Percentiles rank a stretch among this genome's conserved stretches.
Evolutionary conservation across 1,139 yeast species (phyloP).

Genomic region (Candida sanyaensis): DNA sequence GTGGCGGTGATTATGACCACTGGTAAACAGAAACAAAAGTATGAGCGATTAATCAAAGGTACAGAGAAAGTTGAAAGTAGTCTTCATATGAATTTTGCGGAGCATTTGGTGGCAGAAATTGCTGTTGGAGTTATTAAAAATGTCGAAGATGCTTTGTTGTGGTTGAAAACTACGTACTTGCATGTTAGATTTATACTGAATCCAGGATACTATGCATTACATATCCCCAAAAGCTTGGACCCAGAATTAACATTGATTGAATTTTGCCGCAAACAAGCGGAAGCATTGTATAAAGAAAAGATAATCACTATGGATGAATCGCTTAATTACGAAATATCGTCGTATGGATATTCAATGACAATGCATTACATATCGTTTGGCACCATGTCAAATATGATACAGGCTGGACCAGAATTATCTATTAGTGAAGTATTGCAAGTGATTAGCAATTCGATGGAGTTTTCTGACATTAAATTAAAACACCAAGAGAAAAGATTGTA

Average conservation of each 20-base stretch:
- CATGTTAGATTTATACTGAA: slow-evolving; percentile 44
- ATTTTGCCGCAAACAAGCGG: slow-evolving; percentile 29
- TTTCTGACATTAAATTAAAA: slow-evolving; percentile 36
- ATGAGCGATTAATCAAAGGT: slow-evolving; percentile 45
- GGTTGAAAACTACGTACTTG: slow-evolving; percentile 56
- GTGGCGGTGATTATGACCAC: slow-evolving; percentile 55
- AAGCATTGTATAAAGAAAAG: slow-evolving; percentile 25
- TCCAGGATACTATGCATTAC: slow-evolving; percentile 35
- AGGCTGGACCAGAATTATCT: slow-evolving; percentile 10
- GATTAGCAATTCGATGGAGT: slow-evolving; percentile 38
- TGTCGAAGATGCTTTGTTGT: slow-evolving; percentile 40
- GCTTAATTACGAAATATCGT: slow-evolving; percentile 26
- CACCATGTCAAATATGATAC: slow-evolving; percentile 38
- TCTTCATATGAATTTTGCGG: slow-evolving; percentile 44
- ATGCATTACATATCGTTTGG: slow-evolving; percentile 44
- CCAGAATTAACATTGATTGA: slow-evolving; percentile 25
- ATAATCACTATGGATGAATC: slow-evolving; percentile 20
- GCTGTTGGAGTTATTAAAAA: slow-evolving; percentile 41
- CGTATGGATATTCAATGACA: slow-evolving; percentile 47
- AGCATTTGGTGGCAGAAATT: slow-evolving; percentile 52
- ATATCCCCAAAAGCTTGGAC: slow-evolving; percentile 12
- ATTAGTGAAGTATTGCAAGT: slow-evolving; percentile 25
- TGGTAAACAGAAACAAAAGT: slow-evolving; percentile 28
- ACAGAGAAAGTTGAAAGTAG: slow-evolving; percentile 51
- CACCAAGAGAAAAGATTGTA: slow-evolving; percentile 45